phyloP scores from a whole-genome alignment of 2,329 filamentous ascomycete species.

The Byssochlamys sp. region DNA sequence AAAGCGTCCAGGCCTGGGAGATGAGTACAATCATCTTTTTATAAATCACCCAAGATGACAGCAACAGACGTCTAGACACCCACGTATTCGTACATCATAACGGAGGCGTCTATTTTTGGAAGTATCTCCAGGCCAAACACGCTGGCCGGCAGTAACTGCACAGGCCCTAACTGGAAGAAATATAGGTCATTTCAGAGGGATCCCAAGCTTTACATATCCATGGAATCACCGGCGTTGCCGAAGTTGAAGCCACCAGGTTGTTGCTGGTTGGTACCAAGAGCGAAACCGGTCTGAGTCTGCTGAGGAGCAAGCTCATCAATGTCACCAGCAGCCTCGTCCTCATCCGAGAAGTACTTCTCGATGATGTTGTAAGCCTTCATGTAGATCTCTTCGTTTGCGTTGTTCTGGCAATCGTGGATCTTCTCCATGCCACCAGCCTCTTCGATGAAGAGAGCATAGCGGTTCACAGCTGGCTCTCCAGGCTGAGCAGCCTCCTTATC shows the following conservation, averaged over 20 bases:
- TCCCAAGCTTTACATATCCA: slow-evolving; percentile 56
- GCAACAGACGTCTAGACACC: not conserved
- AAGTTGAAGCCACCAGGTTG: slow-evolving; percentile 83
- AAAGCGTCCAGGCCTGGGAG: not conserved
- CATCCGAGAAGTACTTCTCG: slow-evolving; percentile 99
- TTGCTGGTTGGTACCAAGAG: slow-evolving; percentile 53
- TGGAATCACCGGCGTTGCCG: slow-evolving; percentile 61
- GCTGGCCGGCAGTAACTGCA: not conserved
- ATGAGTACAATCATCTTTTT: not conserved
- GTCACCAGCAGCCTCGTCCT: slow-evolving; percentile 70
- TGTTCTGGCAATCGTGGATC: slow-evolving; percentile 99
- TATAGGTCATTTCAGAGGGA: slow-evolving; percentile 1
- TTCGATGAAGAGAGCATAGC: slow-evolving; percentile 94
- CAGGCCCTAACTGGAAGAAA: not conserved
- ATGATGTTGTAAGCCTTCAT: slow-evolving; percentile 99
- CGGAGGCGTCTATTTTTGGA: not conserved
- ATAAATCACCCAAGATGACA: not conserved
- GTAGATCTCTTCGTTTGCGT: slow-evolving; percentile 99
- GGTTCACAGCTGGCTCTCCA: slow-evolving; percentile 59
- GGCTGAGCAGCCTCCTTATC: slow-evolving; percentile 73
- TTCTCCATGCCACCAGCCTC: slow-evolving; percentile 99
- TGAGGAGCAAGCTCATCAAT: slow-evolving; percentile 71
- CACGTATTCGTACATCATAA: not conserved
- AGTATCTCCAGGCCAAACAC: not conserved
- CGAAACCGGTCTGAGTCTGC: slow-evolving; percentile 66